phyloP scores from a whole-genome alignment of 129 eudicot species.

The Heracleum sosnowskyi region DNA sequence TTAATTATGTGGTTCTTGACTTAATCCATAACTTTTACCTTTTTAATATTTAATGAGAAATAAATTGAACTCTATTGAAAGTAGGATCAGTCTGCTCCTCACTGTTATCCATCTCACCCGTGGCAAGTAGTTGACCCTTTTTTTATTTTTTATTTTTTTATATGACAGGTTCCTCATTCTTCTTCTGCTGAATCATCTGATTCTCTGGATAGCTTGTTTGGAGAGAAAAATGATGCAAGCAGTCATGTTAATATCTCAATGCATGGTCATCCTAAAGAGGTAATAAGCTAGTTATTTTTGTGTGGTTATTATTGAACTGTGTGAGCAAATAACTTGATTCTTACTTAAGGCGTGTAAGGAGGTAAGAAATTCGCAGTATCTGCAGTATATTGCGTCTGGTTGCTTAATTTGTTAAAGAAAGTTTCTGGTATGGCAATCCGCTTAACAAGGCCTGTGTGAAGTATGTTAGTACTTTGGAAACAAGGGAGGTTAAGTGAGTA shows the following conservation, averaged over 20 bases:
- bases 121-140: constrained; percentile 6
- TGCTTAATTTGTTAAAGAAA: neutral
- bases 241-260: constrained; percentile 19
- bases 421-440: neutral
- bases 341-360: neutral
- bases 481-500: neutral
- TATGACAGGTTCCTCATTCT: constrained; percentile 47
- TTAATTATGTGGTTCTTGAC: neutral
- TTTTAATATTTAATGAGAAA: neutral
- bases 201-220: constrained; percentile 62
- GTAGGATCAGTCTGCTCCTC: neutral
- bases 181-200: constrained; percentile 56
- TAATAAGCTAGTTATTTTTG: constrained; percentile 10
- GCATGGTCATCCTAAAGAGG: constrained; percentile 47
- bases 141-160: neutral
- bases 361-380: neutral
- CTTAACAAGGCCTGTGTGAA: neutral
- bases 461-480: neutral
- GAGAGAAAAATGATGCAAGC: constrained; percentile 38
- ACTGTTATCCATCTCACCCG: neutral
- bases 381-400: neutral
- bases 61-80: neutral
- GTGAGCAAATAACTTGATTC: neutral
- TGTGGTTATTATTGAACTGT: neutral
- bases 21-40: neutral